Evolutionary conservation across 179 eudicot genomes (phyloP).

Genomic region (Silene coronaria): DNA sequence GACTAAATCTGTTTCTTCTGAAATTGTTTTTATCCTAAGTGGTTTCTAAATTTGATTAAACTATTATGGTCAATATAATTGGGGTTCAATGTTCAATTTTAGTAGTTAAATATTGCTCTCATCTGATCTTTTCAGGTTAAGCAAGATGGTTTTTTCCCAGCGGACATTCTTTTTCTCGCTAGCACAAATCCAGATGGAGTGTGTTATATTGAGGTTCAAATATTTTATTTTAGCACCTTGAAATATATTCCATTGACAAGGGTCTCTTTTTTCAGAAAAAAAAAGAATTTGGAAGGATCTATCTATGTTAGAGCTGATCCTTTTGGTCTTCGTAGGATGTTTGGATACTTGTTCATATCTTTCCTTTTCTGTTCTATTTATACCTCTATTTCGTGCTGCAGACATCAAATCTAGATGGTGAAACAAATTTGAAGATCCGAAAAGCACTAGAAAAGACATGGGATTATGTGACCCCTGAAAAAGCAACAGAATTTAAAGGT

Average conservation of each 20-base stretch:
- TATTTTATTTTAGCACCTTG: neutral
- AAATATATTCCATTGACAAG: neutral
- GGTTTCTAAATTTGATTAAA: neutral
- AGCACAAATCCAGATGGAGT: constrained; percentile 94
- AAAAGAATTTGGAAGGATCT: neutral
- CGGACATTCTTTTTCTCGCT: constrained; percentile 87
- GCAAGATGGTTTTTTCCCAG: constrained; percentile 91
- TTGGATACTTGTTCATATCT: neutral
- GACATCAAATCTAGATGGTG: constrained; percentile 99
- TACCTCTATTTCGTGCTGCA: constrained; percentile 26
- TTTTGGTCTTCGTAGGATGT: neutral
- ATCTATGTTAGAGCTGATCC: neutral
- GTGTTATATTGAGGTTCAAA: constrained; percentile 85
- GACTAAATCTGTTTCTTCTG: neutral
- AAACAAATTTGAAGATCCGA: constrained; percentile 95
- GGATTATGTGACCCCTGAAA: constrained; percentile 78
- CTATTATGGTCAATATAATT: neutral
- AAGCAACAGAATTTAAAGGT: constrained; percentile 88
- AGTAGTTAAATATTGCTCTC: neutral
- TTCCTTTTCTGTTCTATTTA: constrained; percentile 10
- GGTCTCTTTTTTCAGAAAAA: neutral
- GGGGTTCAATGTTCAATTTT: neutral
- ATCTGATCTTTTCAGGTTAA: constrained; percentile 49
- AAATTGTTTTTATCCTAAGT: neutral
- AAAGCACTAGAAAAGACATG: constrained; percentile 97